Percentiles rank a stretch among this genome's conserved stretches.
Conservation (phyloP, 805 yeast species). For the Lachancea dasiensis region DNA sequence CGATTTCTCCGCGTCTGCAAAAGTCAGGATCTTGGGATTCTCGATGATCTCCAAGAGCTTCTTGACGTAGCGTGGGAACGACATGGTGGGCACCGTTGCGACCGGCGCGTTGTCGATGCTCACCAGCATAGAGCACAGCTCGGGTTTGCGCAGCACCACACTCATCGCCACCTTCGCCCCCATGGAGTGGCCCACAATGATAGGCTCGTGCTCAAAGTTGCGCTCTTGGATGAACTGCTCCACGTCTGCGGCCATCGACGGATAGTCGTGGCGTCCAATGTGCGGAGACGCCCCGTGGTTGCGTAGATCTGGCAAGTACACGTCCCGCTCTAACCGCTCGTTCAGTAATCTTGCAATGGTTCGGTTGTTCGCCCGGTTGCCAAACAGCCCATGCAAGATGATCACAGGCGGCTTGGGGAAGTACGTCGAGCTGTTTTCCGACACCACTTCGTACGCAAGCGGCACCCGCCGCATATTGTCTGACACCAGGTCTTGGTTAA, state of each 20-base stretch:
- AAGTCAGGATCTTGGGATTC: slow-evolving; percentile 38
- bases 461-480: slow-evolving; percentile 46
- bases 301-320: slow-evolving; percentile 70
- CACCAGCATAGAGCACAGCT: slow-evolving; percentile 53
- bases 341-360: slow-evolving; percentile 63
- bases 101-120: slow-evolving; percentile 91
- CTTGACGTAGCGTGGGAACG: slow-evolving; percentile 61
- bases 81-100: slow-evolving; percentile 47
- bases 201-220: slow-evolving; percentile 36
- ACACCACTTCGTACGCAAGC: slow-evolving; percentile 47
- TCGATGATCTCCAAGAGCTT: slow-evolving; percentile 56
- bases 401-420: slow-evolving; percentile 53
- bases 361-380: slow-evolving; percentile 74
- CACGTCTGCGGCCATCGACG: slow-evolving; percentile 81
- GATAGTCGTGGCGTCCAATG: slow-evolving; percentile 62
- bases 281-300: slow-evolving; percentile 95
- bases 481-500: slow-evolving; percentile 25
- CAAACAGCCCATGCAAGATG: slow-evolving; percentile 85
- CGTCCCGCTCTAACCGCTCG: slow-evolving; percentile 44
- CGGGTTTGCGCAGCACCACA: slow-evolving; percentile 61
- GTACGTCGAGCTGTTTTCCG: slow-evolving; percentile 25
- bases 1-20: slow-evolving; percentile 62
- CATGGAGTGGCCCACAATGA: slow-evolving; percentile 79
- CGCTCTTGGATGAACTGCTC: slow-evolving; percentile 55
- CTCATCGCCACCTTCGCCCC: slow-evolving; percentile 97